Percentiles rank a stretch among this genome's conserved stretches.
phyloP scores from a whole-genome alignment of 2,329 filamentous ascomycete genomes.

The Colletotrichum eleusines region DNA sequence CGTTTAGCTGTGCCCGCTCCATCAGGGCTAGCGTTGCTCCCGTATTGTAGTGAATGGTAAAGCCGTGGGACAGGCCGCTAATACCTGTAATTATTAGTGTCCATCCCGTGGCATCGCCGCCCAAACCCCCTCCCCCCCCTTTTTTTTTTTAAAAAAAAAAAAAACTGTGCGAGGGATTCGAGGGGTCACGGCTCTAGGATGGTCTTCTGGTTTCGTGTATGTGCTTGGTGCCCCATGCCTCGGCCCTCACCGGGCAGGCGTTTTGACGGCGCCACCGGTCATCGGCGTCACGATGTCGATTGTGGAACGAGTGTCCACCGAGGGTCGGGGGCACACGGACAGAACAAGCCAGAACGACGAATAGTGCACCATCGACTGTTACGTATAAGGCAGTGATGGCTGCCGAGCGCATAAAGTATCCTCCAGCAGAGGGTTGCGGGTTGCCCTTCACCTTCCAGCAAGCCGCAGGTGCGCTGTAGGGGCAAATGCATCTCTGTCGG shows the following conservation, averaged over 20 bases:
- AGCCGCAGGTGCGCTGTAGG: slow-evolving; percentile 10
- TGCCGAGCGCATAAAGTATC: neutral
- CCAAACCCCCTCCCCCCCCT: slow-evolving; percentile 14
- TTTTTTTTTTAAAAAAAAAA: too few species aligned
- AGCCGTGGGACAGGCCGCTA: slow-evolving; percentile 19
- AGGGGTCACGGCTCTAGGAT: slow-evolving; percentile 26
- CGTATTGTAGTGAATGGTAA: neutral
- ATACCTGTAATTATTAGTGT: too few species aligned
- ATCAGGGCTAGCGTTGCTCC: slow-evolving; percentile 1
- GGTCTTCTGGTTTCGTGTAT: slow-evolving; percentile 33
- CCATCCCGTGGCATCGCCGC: slow-evolving; percentile 9
- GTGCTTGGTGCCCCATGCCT: slow-evolving; percentile 9
- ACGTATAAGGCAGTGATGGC: neutral
- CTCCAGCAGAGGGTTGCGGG: too few species aligned
- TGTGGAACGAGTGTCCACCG: slow-evolving; percentile 18
- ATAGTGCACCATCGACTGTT: neutral
- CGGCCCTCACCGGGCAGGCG: slow-evolving; percentile 11
- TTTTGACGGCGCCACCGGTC: slow-evolving; percentile 4
- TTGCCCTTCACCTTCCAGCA: too few species aligned
- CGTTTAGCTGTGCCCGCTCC: slow-evolving; percentile 22
- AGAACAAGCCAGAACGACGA: neutral
- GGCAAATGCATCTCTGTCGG: slow-evolving; percentile 20
- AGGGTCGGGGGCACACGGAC: slow-evolving; percentile 3
- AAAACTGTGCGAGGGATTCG: slow-evolving; percentile 30
- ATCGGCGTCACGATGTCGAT: slow-evolving; percentile 20